phyloP scores from a whole-genome alignment of 1,284 basidiomycete genomes.

The Heterobasidion occidentale region DNA sequence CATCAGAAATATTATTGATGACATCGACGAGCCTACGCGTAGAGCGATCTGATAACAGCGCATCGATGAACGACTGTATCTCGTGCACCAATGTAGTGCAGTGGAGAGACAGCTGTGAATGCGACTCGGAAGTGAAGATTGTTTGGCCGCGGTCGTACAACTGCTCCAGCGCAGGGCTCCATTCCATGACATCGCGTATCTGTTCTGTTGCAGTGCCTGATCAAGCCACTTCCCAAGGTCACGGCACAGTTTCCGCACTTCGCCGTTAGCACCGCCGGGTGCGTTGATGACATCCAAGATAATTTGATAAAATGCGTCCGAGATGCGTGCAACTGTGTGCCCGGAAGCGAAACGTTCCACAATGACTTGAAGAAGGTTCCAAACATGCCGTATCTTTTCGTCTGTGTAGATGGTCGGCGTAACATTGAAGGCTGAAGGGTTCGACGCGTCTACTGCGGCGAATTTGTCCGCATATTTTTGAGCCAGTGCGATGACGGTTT shows the following conservation, averaged over 20 bases:
- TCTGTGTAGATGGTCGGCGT: slow-evolving; percentile 20
- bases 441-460: slow-evolving; percentile 6
- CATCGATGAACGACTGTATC: slow-evolving; percentile 22
- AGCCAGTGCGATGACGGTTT: slow-evolving; percentile 28
- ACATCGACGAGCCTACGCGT: slow-evolving; percentile 27
- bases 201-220: slow-evolving; percentile 25
- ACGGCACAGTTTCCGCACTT: slow-evolving; percentile 22
- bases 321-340: slow-evolving; percentile 27
- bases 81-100: slow-evolving; percentile 23
- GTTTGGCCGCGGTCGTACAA: slow-evolving; percentile 30
- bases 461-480: slow-evolving; percentile 31
- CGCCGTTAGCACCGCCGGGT: slow-evolving; percentile 13
- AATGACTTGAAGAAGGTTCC: slow-evolving; percentile 27
- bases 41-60: slow-evolving; percentile 27
- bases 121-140: slow-evolving; percentile 17
- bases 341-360: slow-evolving; percentile 34
- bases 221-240: slow-evolving; percentile 28
- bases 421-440: slow-evolving; percentile 7
- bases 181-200: slow-evolving; percentile 23
- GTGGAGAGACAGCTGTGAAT: slow-evolving; percentile 19
- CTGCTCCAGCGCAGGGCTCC: slow-evolving; percentile 23
- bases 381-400: slow-evolving; percentile 20
- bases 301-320: slow-evolving; percentile 18
- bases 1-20: slow-evolving; percentile 20
- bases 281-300: slow-evolving; percentile 18